Percentiles rank a stretch among this genome's conserved stretches.
Conservation (phyloP, 192 early-diverging fungal genomes). For the Lunasporangiospora selenospora region DNA sequence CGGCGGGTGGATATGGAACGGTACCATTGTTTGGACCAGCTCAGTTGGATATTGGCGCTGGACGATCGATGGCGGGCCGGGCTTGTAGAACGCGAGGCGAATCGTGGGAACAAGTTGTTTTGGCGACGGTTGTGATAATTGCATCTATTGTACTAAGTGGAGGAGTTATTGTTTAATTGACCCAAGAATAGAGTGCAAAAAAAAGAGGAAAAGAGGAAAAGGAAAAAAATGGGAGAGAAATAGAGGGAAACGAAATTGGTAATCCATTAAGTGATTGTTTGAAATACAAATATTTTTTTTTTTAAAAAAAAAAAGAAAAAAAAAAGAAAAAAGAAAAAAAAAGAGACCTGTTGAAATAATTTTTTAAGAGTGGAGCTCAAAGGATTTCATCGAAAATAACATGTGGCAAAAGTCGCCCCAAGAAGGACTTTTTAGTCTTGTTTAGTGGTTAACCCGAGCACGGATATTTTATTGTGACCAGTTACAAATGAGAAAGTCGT, state of each 20-base stretch:
- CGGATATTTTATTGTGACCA: no score
- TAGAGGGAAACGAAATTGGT: not conserved
- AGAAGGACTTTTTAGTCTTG: no score
- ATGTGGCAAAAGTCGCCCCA: no score
- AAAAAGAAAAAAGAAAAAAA: no score
- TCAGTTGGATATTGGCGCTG: slow-evolving; percentile 29
- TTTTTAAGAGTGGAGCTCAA: no score
- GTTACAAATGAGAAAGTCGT: no score
- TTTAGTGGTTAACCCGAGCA: no score
- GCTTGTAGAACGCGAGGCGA: not conserved
- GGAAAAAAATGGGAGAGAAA: not conserved
- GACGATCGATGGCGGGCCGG: not conserved
- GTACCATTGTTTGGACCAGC: slow-evolving; percentile 46
- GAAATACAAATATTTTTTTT: no score
- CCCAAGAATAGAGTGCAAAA: not conserved
- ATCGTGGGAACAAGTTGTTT: not conserved
- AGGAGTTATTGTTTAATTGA: not conserved
- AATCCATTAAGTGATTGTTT: not conserved
- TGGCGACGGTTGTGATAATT: not conserved
- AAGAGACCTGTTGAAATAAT: no score
- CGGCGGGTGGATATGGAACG: slow-evolving; percentile 6
- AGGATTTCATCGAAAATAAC: no score
- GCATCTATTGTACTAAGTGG: not conserved
- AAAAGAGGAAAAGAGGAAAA: not conserved
- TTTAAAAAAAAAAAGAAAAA: no score